A percentile compares a stretch with the other conserved stretches of the same genome.
phyloP scores from a whole-genome alignment of 148 eudicot species.

The Cornus suecica region DNA sequence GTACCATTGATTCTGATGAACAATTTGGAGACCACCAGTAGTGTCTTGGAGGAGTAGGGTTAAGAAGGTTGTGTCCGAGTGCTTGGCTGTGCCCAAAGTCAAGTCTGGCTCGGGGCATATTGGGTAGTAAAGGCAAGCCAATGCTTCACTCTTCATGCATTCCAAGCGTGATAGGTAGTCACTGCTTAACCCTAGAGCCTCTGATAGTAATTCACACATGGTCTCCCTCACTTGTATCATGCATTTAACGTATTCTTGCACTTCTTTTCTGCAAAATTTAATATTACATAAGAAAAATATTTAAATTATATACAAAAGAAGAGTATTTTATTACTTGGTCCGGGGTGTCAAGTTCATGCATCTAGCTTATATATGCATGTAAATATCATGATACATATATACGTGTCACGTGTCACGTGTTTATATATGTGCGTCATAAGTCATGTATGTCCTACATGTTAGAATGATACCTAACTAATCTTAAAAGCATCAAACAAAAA shows the following conservation, averaged over 20 bases:
- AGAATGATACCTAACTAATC: too few species aligned
- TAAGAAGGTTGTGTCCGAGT: conserved; percentile 62
- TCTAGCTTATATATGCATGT: too few species aligned
- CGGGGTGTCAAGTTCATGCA: too few species aligned
- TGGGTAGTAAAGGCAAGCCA: conserved; percentile 70
- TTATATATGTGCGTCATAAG: too few species aligned
- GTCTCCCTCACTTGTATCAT: conserved; percentile 31
- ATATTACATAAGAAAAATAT: background rate
- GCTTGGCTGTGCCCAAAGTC: conserved; percentile 56
- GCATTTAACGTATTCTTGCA: conserved; percentile 44
- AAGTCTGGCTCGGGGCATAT: conserved; percentile 71
- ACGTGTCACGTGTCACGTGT: too few species aligned
- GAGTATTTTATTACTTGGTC: too few species aligned
- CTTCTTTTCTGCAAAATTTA: conserved; percentile 42
- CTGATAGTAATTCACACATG: conserved; percentile 51
- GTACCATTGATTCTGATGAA: conserved; percentile 52
- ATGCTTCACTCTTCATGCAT: conserved; percentile 51
- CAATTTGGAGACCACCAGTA: conserved; percentile 64
- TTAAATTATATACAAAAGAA: background rate
- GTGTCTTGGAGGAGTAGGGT: conserved; percentile 57
- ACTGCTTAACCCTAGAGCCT: conserved; percentile 54
- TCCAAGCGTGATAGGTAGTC: conserved; percentile 37
- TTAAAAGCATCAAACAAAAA: too few species aligned
- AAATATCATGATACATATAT: too few species aligned
- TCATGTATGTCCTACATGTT: too few species aligned